Evolutionary conservation across 1,284 basidiomycete genomes (phyloP).

Genomic region (Phylloboletellus chloephorus): DNA sequence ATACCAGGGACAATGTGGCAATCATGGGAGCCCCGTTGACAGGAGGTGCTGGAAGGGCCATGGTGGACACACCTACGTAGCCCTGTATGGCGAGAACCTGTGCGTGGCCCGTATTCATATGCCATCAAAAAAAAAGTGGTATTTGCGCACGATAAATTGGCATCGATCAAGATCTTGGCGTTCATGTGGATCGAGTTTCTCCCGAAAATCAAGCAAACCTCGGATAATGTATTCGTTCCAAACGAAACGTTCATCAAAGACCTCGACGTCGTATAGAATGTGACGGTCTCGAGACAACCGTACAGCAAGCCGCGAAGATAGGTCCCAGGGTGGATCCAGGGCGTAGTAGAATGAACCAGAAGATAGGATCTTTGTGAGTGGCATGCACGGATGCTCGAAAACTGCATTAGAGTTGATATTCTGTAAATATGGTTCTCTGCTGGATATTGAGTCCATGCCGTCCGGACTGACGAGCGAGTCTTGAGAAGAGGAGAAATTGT

Average conservation of each 20-base stretch:
- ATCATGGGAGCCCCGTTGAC: constrained; percentile 61
- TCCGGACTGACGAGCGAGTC: constrained; percentile 51
- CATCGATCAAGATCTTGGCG: constrained; percentile 68
- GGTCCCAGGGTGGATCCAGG: constrained; percentile 76
- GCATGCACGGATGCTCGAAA: constrained; percentile 86
- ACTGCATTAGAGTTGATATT: constrained; percentile 38
- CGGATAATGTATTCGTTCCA: constrained; percentile 85
- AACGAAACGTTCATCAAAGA: constrained; percentile 77
- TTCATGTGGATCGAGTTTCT: constrained; percentile 64
- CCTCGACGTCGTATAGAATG: constrained; percentile 50
- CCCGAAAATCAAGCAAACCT: constrained; percentile 77
- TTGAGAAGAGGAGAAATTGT: constrained; percentile 51
- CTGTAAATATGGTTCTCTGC: constrained; percentile 47
- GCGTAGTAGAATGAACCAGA: constrained; percentile 95
- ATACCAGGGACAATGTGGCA: constrained; percentile 75
- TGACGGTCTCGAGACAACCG: constrained; percentile 52
- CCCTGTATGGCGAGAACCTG: constrained; percentile 92
- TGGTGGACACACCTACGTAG: constrained; percentile 71
- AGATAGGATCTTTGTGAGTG: constrained; percentile 87
- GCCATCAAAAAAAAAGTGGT: constrained; percentile 26
- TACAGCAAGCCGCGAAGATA: constrained; percentile 74
- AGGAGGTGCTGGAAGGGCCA: constrained; percentile 68
- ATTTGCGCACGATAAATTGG: constrained; percentile 70
- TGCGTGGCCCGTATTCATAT: constrained; percentile 13
- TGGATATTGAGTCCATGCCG: constrained; percentile 41